Conservation (phyloP, 305 asterid species). For the Plantago lanceolata region DNA sequence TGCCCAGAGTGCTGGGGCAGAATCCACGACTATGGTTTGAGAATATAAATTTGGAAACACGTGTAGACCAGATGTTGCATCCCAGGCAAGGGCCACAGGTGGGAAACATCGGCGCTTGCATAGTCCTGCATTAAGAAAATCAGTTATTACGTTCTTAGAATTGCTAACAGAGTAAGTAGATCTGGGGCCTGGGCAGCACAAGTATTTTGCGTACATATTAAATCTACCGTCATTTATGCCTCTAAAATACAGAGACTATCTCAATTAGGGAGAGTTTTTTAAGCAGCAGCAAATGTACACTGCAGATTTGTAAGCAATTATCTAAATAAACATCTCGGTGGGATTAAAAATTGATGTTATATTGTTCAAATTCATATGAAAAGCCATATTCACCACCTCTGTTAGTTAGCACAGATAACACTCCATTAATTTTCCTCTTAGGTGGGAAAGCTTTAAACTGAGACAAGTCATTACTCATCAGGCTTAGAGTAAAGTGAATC, state of each 20-base stretch:
- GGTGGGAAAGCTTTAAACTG: conserved; percentile 14
- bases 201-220: not conserved
- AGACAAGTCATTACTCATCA: conserved; percentile 10
- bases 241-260: not conserved
- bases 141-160: conserved; percentile 23
- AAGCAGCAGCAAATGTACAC: not conserved
- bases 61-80: conserved; percentile 83
- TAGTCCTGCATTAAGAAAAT: conserved; percentile 51
- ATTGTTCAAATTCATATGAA: not conserved
- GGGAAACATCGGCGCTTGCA: conserved; percentile 97
- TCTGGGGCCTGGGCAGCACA: conserved; percentile 6
- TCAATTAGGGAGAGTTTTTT: too few species aligned
- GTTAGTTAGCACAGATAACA: not conserved
- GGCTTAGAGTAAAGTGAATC: conserved; percentile 14
- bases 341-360: conserved; percentile 18
- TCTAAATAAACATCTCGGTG: not conserved
- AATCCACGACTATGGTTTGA: conserved; percentile 82
- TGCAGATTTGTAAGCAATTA: not conserved
- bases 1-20: conserved; percentile 85
- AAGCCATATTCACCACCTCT: not conserved
- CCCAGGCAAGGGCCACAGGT: conserved; percentile 98
- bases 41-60: conserved; percentile 82
- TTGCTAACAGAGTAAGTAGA: conserved; percentile 5
- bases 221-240: not conserved
- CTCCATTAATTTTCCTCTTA: conserved; percentile 19